Evolutionary conservation across 306 rosid genomes (phyloP).

Genomic region (Citrullus amarus): DNA sequence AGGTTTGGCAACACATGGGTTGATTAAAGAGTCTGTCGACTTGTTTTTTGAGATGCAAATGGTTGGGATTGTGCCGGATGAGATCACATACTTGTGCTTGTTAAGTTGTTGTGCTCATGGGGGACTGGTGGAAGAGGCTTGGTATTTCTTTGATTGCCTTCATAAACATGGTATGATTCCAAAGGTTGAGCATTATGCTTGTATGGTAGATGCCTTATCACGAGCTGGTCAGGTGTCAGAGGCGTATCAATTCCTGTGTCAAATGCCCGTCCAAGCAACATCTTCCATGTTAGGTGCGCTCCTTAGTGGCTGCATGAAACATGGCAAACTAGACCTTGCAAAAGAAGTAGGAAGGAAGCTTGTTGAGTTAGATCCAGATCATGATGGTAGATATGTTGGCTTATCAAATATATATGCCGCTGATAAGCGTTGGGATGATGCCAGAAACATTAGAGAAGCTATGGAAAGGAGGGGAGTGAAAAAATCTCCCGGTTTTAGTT

Average conservation of each 20-base stretch:
- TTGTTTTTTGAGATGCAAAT: slow-evolving; percentile 45
- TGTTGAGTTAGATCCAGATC: slow-evolving; percentile 59
- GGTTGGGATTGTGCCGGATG: slow-evolving; percentile 46
- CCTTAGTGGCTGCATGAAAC: slow-evolving; percentile 53
- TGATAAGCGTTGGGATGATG: slow-evolving; percentile 60
- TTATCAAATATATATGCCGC: slow-evolving; percentile 55
- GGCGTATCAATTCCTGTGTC: slow-evolving; percentile 50
- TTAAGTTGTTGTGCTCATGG: slow-evolving; percentile 72
- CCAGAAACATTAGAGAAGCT: slow-evolving; percentile 50
- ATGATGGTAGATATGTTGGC: slow-evolving; percentile 74
- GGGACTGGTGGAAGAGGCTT: slow-evolving; percentile 58
- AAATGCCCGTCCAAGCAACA: slow-evolving; percentile 52
- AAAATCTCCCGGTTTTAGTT: slow-evolving; percentile 60
- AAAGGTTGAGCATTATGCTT: slow-evolving; percentile 55
- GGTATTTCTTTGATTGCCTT: slow-evolving; percentile 55
- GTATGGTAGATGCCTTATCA: slow-evolving; percentile 68
- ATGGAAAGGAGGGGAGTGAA: slow-evolving; percentile 72
- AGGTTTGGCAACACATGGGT: slow-evolving; percentile 68
- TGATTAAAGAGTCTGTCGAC: slow-evolving; percentile 38
- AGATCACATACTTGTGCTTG: slow-evolving; percentile 67
- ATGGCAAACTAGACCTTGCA: slow-evolving; percentile 50
- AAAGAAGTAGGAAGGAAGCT: slow-evolving; percentile 62
- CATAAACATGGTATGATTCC: slow-evolving; percentile 35
- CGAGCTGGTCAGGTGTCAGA: slow-evolving; percentile 49
- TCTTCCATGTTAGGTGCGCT: slow-evolving; percentile 71